phyloP scores from a whole-genome alignment of 176 grass and related monocot species.

The Cymbopogon citratus region DNA sequence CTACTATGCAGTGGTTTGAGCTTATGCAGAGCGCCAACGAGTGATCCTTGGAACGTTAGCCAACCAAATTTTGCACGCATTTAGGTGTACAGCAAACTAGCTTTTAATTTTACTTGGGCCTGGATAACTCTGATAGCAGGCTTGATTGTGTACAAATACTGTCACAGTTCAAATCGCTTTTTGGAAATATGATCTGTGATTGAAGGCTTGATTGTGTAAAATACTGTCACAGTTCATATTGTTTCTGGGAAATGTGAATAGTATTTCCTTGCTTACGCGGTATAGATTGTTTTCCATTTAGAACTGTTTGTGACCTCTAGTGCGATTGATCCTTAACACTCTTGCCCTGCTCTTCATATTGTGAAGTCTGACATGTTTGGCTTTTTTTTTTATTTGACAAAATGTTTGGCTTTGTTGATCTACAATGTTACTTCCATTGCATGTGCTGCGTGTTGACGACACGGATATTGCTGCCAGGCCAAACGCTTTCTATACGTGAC shows the following conservation, averaged over 20 bases:
- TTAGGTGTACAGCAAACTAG: conserved; percentile 6
- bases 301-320: too few relatives aligned
- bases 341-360: neutral
- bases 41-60: conserved; percentile 20
- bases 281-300: too few relatives aligned
- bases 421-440: too few relatives aligned
- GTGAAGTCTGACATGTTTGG: too few relatives aligned
- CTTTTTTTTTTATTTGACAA: too few relatives aligned
- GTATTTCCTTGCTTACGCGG: too few relatives aligned
- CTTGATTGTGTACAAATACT: neutral
- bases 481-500: too few relatives aligned
- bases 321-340: neutral
- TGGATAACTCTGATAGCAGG: neutral
- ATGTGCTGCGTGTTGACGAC: too few relatives aligned
- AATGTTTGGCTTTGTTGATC: too few relatives aligned
- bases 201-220: neutral
- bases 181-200: neutral
- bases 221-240: conserved; percentile 16
- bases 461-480: too few relatives aligned
- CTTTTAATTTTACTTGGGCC: neutral
- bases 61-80: neutral
- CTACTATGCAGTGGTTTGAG: conserved; percentile 83
- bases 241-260: neutral
- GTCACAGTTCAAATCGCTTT: neutral
- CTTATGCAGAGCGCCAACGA: conserved; percentile 72